Base-by-base conservation (phyloP, 2,329 filamentous ascomycete genomes). In the Sporothrix brasiliensis region DNA sequence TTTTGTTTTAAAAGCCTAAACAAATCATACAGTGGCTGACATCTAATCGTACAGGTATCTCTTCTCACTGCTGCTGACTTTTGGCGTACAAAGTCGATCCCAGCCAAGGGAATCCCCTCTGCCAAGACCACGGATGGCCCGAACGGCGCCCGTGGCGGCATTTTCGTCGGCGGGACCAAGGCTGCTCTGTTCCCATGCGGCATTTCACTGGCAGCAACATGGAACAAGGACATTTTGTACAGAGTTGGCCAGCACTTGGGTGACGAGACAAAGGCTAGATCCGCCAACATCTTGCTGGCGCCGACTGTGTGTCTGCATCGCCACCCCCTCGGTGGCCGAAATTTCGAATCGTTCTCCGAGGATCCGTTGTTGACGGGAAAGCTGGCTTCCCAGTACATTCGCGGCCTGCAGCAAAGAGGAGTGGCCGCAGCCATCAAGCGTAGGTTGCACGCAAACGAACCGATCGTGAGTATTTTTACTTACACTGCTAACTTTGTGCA, bases 311-410 rank as follows among this genome's bases (percentile, higher is more conserved):
- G 92, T 80, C 90, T 93, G 83, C 92, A 95, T 76, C 87, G 92
- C 19, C 91, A 91, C 66, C 92, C 92, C 0, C 84, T 95, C 0
- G 92, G 92, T n/a, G 92, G 92, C 21, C 86, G 92, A 72, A 93
- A 93, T 73, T 96, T 95, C 74, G 92, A 96, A 79, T 93, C 92
- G 0, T 95, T 93, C 78, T 93, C 91, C 0, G 92, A 95, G 78
- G 92, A 95, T 74, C 92, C 92, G 0, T 85, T 90, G 11, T 83
- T 96, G 5, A 92, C 91, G 0, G 91, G 91, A 44, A 91, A 89
- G 73, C 81, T 93, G 72, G 90, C 91, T 14, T 87, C 90, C 0
- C 86, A 90, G 72, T 92, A 92, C 73, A 89, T 92, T 76, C 88
- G 87, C 63, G 91, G 91, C 9, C 82, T 92, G 69, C 92, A 95